Evolutionary conservation across 2,329 filamentous ascomycete species (phyloP).

Genomic region (Epicoccum sorghinum): DNA sequence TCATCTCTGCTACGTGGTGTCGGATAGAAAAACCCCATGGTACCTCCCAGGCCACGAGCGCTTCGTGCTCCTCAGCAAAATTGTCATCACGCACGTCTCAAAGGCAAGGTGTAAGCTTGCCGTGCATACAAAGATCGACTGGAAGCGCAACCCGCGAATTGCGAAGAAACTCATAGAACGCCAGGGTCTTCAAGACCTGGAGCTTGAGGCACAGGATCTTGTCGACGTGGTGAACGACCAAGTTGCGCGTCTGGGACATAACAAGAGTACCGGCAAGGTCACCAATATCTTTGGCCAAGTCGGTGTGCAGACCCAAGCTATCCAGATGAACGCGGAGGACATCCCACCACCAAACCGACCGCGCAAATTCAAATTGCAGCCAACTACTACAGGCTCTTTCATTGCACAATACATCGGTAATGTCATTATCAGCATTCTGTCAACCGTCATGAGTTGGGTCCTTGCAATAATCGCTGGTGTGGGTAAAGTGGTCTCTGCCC

Average conservation of each 20-base stretch:
- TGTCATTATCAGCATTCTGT: slow-evolving; percentile 74
- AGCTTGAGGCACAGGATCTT: slow-evolving; percentile 74
- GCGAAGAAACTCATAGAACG: slow-evolving; percentile 60
- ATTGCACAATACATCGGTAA: slow-evolving; percentile 75
- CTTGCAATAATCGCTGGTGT: slow-evolving; percentile 69
- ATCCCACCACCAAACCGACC: slow-evolving; percentile 46
- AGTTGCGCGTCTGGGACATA: slow-evolving; percentile 73
- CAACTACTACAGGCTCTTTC: slow-evolving; percentile 69
- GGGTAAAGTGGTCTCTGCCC: slow-evolving; percentile 72
- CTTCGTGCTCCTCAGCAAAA: slow-evolving; percentile 85
- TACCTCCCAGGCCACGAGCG: slow-evolving; percentile 81
- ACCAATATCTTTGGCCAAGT: slow-evolving; percentile 80
- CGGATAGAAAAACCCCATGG: slow-evolving; percentile 72
- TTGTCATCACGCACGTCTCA: slow-evolving; percentile 90
- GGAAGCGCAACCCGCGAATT: slow-evolving; percentile 65
- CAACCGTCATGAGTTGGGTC: slow-evolving; percentile 77
- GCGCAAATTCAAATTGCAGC: slow-evolving; percentile 52
- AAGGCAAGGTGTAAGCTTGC: slow-evolving; percentile 93
- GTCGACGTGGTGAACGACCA: slow-evolving; percentile 79
- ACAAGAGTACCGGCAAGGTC: slow-evolving; percentile 76
- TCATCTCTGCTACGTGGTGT: slow-evolving; percentile 69
- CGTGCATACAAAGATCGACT: slow-evolving; percentile 86
- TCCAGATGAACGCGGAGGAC: slow-evolving; percentile 51
- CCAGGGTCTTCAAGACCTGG: slow-evolving; percentile 76
- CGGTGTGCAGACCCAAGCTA: slow-evolving; percentile 69